These are phyloP conservation scores for Cadophora gregata DNA, from an alignment of 2,329 filamentous ascomycete genomes.

Conservation along the genomic window DNA sequence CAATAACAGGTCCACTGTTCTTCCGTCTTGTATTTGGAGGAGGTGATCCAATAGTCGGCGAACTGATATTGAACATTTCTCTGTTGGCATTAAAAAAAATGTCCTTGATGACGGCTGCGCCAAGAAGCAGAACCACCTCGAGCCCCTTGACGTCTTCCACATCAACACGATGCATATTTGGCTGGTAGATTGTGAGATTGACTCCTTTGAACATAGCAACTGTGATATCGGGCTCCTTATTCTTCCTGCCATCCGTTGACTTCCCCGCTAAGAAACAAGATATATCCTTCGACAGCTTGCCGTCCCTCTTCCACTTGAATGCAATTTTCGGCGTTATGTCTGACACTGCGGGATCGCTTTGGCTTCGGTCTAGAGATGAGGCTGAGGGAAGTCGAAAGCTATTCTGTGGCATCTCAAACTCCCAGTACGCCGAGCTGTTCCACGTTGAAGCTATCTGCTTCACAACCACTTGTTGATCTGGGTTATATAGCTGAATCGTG, in stretches of 20 bases:
- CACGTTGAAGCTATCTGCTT: slow-evolving; percentile 76
- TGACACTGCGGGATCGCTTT: slow-evolving; percentile 60
- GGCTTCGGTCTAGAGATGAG: slow-evolving; percentile 78
- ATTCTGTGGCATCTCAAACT: slow-evolving; percentile 89
- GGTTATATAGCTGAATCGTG: slow-evolving; percentile 89
- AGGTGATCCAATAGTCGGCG: slow-evolving; percentile 42
- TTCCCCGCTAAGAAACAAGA: slow-evolving; percentile 87
- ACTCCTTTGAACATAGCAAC: slow-evolving; percentile 83
- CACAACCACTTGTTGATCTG: slow-evolving; percentile 80
- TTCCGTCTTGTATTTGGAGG: slow-evolving; percentile 35
- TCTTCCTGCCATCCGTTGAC: slow-evolving; percentile 74
- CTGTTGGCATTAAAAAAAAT: slow-evolving; percentile 68
- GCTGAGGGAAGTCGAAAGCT: slow-evolving; percentile 82
- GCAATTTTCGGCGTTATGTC: slow-evolving; percentile 74
- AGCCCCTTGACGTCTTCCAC: slow-evolving; percentile 94
- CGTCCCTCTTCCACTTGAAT: slow-evolving; percentile 90
- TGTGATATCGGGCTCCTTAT: slow-evolving; percentile 93
- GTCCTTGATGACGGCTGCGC: slow-evolving; percentile 69
- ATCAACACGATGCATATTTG: slow-evolving; percentile 87
- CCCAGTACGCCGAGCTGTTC: slow-evolving; percentile 82
- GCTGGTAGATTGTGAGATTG: slow-evolving; percentile 86
- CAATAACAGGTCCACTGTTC: slow-evolving; percentile 40
- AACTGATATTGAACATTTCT: slow-evolving; percentile 79
- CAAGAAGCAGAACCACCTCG: slow-evolving; percentile 77
- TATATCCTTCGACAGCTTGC: slow-evolving; percentile 84